A percentile compares a stretch with the other conserved stretches of the same genome.
These are phyloP conservation scores for Pinus tabuliformis DNA, from an alignment of 75 land plant genomes.

Conservation along the genomic window DNA sequence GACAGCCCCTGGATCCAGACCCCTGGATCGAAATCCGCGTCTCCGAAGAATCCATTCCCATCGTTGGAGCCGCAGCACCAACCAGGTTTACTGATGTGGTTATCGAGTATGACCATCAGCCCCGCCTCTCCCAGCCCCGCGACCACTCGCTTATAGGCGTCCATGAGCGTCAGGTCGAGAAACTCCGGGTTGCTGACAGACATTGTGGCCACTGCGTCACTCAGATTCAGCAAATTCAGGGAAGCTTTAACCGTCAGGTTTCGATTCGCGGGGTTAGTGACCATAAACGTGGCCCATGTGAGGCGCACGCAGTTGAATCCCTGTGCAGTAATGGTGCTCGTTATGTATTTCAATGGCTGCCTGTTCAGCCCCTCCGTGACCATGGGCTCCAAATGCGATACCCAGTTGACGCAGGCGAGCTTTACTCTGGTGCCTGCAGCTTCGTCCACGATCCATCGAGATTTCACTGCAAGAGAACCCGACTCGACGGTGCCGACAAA, in stretches of 20 bases:
- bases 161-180: conserved; percentile 10
- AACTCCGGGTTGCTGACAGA: conserved; percentile 22
- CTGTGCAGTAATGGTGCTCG: conserved; percentile 6
- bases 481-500: no score
- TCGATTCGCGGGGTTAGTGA: conserved; percentile 8
- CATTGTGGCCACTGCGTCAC: conserved; percentile 3
- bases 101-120: conserved; percentile 19
- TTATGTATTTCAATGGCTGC: conserved; percentile 21
- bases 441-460: conserved; percentile 54
- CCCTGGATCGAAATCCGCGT: conserved; percentile 29
- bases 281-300: conserved; percentile 39
- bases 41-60: conserved; percentile 53
- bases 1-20: conserved; percentile 29
- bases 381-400: conserved; percentile 42
- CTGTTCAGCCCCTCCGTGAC: conserved; percentile 35
- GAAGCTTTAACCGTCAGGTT: conserved; percentile 22
- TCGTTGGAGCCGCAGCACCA: conserved; percentile 48
- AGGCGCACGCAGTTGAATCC: conserved; percentile 75
- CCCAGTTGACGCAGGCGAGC: conserved; percentile 62
- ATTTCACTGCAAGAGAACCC: no score
- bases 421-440: conserved; percentile 38
- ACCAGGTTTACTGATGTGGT: conserved; percentile 16
- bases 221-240: conserved; percentile 4
- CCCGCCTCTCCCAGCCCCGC: conserved; percentile 12
- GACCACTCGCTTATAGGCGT: conserved; percentile 23